phyloP scores from a whole-genome alignment of 352 stramenopile genomes.

The Discostella stelligera region DNA sequence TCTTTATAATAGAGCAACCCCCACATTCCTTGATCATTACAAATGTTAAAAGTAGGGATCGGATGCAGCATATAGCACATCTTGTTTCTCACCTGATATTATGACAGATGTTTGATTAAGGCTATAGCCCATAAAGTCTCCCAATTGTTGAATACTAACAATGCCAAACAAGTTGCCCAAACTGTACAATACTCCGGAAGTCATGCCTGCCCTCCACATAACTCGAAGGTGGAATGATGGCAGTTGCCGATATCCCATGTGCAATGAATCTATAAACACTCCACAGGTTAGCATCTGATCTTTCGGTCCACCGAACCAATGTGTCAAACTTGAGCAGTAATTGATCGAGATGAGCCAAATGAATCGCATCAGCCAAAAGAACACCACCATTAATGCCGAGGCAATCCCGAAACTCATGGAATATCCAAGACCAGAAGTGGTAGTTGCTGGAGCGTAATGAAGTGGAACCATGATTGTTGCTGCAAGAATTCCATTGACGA shows the following conservation, averaged over 20 bases:
- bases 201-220: constrained; percentile 59
- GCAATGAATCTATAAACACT: constrained; percentile 11
- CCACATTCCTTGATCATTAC: constrained; percentile 50
- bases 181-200: constrained; percentile 60
- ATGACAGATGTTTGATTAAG: constrained; percentile 69
- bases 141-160: constrained; percentile 62
- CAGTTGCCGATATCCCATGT: constrained; percentile 39
- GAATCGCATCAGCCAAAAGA: constrained; percentile 57
- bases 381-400: constrained; percentile 54
- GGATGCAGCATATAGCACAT: background rate
- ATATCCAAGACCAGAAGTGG: constrained; percentile 58
- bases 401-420: constrained; percentile 67
- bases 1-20: constrained; percentile 77
- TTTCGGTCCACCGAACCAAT: background rate
- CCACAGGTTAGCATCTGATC: background rate
- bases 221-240: constrained; percentile 59
- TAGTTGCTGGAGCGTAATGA: constrained; percentile 67
- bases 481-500: constrained; percentile 75
- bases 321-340: constrained; percentile 8
- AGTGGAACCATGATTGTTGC: constrained; percentile 72
- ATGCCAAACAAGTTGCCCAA: constrained; percentile 71
- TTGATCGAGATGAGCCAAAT: constrained; percentile 34
- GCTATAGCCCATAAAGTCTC: constrained; percentile 68
- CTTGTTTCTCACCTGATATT: constrained; percentile 36
- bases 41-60: background rate